Percentiles rank a stretch among this genome's conserved stretches.
phyloP scores from a whole-genome alignment of 208 protist species.

The Trypanosoma brucei region DNA sequence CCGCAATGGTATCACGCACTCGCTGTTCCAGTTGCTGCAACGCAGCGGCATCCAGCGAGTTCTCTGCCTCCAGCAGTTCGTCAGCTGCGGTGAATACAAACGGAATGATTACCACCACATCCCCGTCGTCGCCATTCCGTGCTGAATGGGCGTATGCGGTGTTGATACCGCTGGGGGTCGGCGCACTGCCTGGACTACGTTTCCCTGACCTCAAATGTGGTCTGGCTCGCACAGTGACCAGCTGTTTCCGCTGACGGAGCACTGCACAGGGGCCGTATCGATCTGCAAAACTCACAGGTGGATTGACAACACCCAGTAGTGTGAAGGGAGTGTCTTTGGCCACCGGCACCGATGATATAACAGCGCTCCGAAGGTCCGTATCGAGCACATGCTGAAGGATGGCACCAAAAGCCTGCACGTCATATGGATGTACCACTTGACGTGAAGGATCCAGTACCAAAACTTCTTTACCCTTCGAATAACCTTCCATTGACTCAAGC shows the following conservation, averaged over 20 bases:
- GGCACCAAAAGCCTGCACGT: constrained; percentile 42
- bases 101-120: constrained; percentile 51
- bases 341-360: constrained; percentile 42
- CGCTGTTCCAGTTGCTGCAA: constrained; percentile 58
- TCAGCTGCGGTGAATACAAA: constrained; percentile 76
- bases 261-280: constrained; percentile 22
- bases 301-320: constrained; percentile 65
- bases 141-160: neutral
- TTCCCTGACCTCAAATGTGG: neutral
- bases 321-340: constrained; percentile 57
- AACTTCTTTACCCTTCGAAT: constrained; percentile 51
- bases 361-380: constrained; percentile 9
- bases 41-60: constrained; percentile 64
- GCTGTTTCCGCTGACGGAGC: constrained; percentile 16
- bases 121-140: neutral
- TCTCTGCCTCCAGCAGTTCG: constrained; percentile 76
- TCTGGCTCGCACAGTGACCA: constrained; percentile 14
- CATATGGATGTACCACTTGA: constrained; percentile 59
- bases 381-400: constrained; percentile 15
- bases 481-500: constrained; percentile 61
- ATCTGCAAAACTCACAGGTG: constrained; percentile 36
- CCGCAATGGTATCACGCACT: constrained; percentile 41
- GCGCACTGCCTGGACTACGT: constrained; percentile 6
- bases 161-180: neutral
- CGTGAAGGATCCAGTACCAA: constrained; percentile 47